Conservation (phyloP, 768 basidiomycete species). For the Kwoniella mangroviensis region DNA sequence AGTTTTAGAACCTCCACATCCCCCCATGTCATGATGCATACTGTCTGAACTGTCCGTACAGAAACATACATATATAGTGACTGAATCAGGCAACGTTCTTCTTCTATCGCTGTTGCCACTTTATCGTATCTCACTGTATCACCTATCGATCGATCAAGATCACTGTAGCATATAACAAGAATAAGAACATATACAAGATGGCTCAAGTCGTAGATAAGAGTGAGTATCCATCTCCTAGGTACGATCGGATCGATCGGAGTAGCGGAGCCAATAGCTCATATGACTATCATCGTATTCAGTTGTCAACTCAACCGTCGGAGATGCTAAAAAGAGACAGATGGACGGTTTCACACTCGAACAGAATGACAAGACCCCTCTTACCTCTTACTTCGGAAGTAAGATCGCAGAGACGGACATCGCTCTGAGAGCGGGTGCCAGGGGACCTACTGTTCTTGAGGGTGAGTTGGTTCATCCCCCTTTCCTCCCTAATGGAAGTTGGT, state of each 20-base stretch:
- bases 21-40: neutral
- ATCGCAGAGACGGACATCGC: constrained; percentile 56
- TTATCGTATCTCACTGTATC: constrained; percentile 9
- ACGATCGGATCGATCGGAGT: neutral
- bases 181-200: constrained; percentile 10
- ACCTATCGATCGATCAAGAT: neutral
- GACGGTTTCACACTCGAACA: constrained; percentile 39
- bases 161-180: constrained; percentile 9
- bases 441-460: constrained; percentile 70
- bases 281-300: constrained; percentile 24
- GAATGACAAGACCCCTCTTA: constrained; percentile 39
- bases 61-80: constrained; percentile 2
- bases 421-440: constrained; percentile 60
- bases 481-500: constrained; percentile 1
- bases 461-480: constrained; percentile 4
- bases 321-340: constrained; percentile 56
- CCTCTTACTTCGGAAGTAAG: constrained; percentile 56
- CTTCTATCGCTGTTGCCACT: constrained; percentile 3
- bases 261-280: no score
- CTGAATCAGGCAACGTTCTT: neutral
- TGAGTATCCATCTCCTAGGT: neutral
- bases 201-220: constrained; percentile 27
- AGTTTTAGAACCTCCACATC: neutral
- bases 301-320: constrained; percentile 50
- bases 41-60: neutral